Evolutionary conservation across 495 filamentous ascomycete genomes (phyloP).

Genomic region (Trichoderma reesei): DNA sequence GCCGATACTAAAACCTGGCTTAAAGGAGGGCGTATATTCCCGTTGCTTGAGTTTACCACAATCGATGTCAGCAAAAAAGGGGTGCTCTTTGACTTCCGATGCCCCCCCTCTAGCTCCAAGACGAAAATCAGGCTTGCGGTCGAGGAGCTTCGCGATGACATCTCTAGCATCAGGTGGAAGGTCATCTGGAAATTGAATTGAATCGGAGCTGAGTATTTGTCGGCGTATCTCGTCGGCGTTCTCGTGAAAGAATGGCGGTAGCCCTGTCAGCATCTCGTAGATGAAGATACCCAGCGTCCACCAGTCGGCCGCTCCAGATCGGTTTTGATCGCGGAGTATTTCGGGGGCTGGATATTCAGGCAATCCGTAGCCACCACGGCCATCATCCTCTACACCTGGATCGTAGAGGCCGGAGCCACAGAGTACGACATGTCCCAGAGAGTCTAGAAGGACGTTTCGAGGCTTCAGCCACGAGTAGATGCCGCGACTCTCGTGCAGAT

Average conservation of each 20-base stretch:
- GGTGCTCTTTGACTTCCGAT: slow-evolving; percentile 78
- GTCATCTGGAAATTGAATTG: slow-evolving; percentile 56
- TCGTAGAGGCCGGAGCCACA: slow-evolving; percentile 84
- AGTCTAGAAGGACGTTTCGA: slow-evolving; percentile 79
- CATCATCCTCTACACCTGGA: slow-evolving; percentile 79
- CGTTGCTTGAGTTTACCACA: slow-evolving; percentile 71
- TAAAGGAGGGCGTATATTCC: slow-evolving; percentile 80
- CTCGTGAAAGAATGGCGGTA: slow-evolving; percentile 82
- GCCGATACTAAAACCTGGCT: slow-evolving; percentile 32
- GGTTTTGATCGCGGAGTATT: slow-evolving; percentile 65
- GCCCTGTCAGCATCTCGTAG: slow-evolving; percentile 81
- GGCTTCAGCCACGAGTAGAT: slow-evolving; percentile 73
- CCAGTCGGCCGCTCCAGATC: slow-evolving; percentile 82
- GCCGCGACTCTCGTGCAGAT: slow-evolving; percentile 76
- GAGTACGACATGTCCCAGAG: slow-evolving; percentile 75
- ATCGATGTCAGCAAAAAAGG: slow-evolving; percentile 79
- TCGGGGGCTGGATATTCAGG: slow-evolving; percentile 83
- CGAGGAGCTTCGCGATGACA: slow-evolving; percentile 61
- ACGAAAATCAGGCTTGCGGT: slow-evolving; percentile 62
- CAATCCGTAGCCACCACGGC: slow-evolving; percentile 75
- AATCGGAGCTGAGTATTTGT: slow-evolving; percentile 67
- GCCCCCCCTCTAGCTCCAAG: slow-evolving; percentile 65
- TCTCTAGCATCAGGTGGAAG: slow-evolving; percentile 69
- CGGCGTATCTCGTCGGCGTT: slow-evolving; percentile 85
- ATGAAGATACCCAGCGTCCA: slow-evolving; percentile 82